Evolutionary conservation across 1,139 yeast genomes (phyloP), one percentile per base, ranked within the genome.

Genomic region (Pichia sp.): DNA sequence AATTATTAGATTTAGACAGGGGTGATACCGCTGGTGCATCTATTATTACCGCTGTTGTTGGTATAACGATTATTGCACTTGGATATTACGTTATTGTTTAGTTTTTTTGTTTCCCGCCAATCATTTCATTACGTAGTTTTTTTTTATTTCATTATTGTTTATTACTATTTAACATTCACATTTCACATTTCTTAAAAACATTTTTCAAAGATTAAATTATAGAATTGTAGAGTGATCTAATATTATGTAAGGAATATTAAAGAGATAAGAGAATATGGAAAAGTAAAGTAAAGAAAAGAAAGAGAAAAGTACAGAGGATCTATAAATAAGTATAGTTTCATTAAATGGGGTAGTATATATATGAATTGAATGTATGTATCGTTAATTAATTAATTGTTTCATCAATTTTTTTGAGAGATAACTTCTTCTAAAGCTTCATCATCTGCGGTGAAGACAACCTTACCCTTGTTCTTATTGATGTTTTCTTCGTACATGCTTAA

Each of bases 1-100:
- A 47, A 28, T 49, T 53, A n/a, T 71, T 89, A 57, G 59, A 65
- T 17, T 71, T 88, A 42, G 73, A 73, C 38, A 61, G 69, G 1
- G 85, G 84, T 44, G 96, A 89, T 62, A 77, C 69, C 53, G 96
- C 94, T 1, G 97, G 96, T 48, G 97, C 97, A 1, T 88, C 93
- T 40, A 78, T 90, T 44, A 79, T 90, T 51, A 91, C 97, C 2
- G 88, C 85, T 9, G 64, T 89, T 31, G 73, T 89, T 43, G 84
- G 90, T 45, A 73, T 79, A 4, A 74, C 84, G 4, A 69, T 88
- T 42, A 68, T 86, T 34, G 87, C 80, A 6, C 70, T 84, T 35
- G 82, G 84, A 10, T 50, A 42, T 37, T 52, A 39, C 37, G 51
- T 46, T 32, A 41, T 50, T 34, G 39, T 50, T n/a, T 50, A 44